A percentile compares a stretch with the other conserved stretches of the same genome.
These are phyloP conservation scores for Penicillium sclerotiorum DNA, from an alignment of 2,329 filamentous ascomycete genomes.

Conservation along the genomic window DNA sequence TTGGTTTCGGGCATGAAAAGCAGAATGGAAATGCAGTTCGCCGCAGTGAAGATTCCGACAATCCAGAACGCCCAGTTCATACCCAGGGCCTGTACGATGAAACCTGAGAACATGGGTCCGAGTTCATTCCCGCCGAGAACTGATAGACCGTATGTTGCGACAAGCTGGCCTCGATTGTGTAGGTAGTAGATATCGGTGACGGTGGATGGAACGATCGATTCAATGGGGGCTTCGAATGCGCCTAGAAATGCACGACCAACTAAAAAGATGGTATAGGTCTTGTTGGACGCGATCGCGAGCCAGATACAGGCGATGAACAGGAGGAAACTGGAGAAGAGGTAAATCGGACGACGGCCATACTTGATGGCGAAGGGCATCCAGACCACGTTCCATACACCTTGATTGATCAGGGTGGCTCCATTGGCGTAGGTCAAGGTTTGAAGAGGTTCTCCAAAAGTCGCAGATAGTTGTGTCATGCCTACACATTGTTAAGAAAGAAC, in stretches of 20 bases:
- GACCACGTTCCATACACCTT: constrained; percentile 18
- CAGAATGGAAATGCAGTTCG: constrained; percentile 23
- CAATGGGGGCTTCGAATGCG: constrained; percentile 26
- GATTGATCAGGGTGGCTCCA: constrained; percentile 18
- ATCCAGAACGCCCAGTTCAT: constrained; percentile 23
- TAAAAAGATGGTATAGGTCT: constrained; percentile 17
- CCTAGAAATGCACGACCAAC: constrained; percentile 25
- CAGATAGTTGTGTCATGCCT: constrained; percentile 17
- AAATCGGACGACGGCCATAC: constrained; percentile 24
- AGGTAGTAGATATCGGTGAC: constrained; percentile 24
- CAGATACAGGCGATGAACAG: constrained; percentile 25
- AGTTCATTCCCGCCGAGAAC: constrained; percentile 30
- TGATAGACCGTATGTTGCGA: constrained; percentile 21
- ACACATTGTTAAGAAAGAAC: no score
- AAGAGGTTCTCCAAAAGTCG: constrained; percentile 10
- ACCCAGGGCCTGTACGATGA: constrained; percentile 22
- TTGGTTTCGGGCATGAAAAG: constrained; percentile 31
- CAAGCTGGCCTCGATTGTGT: constrained; percentile 22
- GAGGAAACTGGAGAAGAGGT: constrained; percentile 19
- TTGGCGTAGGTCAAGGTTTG: constrained; percentile 17
- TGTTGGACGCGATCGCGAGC: constrained; percentile 18
- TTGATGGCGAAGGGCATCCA: constrained; percentile 28
- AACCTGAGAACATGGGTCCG: constrained; percentile 28
- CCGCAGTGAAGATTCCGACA: constrained; percentile 22
- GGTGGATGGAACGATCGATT: constrained; percentile 25